phyloP scores from a whole-genome alignment of 495 filamentous ascomycete genomes.

The Penicillium samsonianum region DNA sequence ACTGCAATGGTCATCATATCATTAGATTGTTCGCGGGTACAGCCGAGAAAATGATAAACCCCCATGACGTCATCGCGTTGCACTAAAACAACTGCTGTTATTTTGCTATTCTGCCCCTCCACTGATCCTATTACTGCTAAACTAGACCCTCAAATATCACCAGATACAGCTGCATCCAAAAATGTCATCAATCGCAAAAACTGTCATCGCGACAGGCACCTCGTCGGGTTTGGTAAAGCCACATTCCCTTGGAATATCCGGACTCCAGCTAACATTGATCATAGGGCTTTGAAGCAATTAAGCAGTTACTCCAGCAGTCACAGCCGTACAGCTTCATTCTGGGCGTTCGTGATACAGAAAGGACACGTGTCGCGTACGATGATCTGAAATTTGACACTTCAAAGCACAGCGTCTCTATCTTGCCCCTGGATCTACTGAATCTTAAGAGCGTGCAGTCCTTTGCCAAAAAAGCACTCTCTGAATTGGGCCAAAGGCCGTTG shows the following conservation, averaged over 20 bases:
- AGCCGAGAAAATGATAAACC: not conserved
- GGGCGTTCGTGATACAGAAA: constrained; percentile 27
- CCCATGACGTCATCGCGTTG: not conserved
- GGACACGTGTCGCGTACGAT: constrained; percentile 24
- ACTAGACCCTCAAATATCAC: not conserved
- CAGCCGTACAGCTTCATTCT: constrained; percentile 33
- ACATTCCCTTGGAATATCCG: not conserved
- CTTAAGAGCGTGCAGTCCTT: constrained; percentile 31
- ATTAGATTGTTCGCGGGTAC: too few relatives aligned
- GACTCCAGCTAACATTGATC: constrained; percentile 4
- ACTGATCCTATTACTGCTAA: too few relatives aligned
- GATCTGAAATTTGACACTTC: constrained; percentile 24
- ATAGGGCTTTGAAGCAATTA: constrained; percentile 36
- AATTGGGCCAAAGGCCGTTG: constrained; percentile 21
- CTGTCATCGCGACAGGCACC: constrained; percentile 31
- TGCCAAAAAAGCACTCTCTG: constrained; percentile 21
- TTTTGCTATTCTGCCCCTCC: not conserved
- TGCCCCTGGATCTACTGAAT: constrained; percentile 28
- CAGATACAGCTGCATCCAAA: not conserved
- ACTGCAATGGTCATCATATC: not conserved
- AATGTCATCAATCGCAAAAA: constrained; percentile 23
- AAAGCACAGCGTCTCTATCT: constrained; percentile 24
- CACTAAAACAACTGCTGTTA: not conserved
- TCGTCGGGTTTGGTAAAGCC: constrained; percentile 30
- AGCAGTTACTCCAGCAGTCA: constrained; percentile 29